Base-by-base conservation (phyloP, 148 eudicot species). In the Amaranthus cruentus region DNA sequence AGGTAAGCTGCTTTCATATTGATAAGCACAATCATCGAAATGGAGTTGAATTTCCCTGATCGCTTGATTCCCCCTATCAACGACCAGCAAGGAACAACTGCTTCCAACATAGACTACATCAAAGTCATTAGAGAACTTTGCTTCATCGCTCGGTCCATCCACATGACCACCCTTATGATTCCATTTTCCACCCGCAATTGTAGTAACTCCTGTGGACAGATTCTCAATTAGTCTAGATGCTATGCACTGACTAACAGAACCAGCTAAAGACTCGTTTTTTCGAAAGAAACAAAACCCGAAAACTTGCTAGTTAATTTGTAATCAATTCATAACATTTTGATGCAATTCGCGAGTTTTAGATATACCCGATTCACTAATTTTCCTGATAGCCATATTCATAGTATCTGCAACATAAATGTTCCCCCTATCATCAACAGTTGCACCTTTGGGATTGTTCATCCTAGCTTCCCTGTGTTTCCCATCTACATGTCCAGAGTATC, bases 111-210 rank as follows among this genome's bases (percentile, higher is more conserved):
- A 95, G 48, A 95, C 88, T 68, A 95, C 97, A 80, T 95, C 99
- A 80, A 95, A 95, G 68, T 95, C 99, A 80, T 84, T 86, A n/a
- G 99, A 95, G 73, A 95, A 95, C 72, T 88, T 95, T 66, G 99
- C 99, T 81, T 95, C 97, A 69, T 88, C 97, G 77, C 99, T 95
- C 7, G 97, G 99, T 64, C 99, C 99, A 83, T 95, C 99, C n/a
- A 87, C 92, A 80, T 95, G 99, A 43, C 92, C 97, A 74, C 90
- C 89, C 28, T 90, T 91, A 47, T 85, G 87, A 57, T 82, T 79
- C 84, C 87, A 78, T 84, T 91, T 95, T 46, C 99, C 99, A 73
- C 99, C 99, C 51, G 99, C 99, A 77, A 95, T 91, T 18, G 99
- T 95, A 70, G 99, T 91, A 47, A 95, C 91, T 51, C 97, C 96